Conservation (phyloP, 495 filamentous ascomycete genomes). For the Lophiotrema nucula region DNA sequence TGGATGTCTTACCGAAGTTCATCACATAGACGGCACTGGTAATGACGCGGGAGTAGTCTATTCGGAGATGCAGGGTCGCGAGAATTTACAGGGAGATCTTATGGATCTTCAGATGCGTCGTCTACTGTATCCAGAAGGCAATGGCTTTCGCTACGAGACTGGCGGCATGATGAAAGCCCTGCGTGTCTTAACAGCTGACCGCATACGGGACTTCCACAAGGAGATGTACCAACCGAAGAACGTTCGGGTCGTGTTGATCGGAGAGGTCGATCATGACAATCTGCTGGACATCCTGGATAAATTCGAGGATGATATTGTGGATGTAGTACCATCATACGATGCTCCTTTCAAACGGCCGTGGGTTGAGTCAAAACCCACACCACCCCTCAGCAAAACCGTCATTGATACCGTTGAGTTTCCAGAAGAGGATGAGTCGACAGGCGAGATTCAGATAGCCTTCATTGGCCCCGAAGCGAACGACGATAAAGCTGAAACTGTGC, state of each 20-base stretch:
- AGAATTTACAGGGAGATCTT: conserved; percentile 77
- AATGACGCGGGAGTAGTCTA: conserved; percentile 90
- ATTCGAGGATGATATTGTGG: conserved; percentile 83
- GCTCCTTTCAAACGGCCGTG: conserved; percentile 85
- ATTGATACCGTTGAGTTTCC: conserved; percentile 85
- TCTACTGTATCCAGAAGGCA: conserved; percentile 79
- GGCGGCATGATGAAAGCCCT: conserved; percentile 94
- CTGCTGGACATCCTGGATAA: conserved; percentile 76
- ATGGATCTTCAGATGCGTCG: conserved; percentile 78
- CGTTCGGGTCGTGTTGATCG: conserved; percentile 82
- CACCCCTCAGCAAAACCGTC: conserved; percentile 63
- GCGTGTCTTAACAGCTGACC: conserved; percentile 77
- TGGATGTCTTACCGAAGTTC: conserved; percentile 91
- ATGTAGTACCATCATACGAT: conserved; percentile 70
- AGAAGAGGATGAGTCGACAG: conserved; percentile 90
- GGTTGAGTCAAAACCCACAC: conserved; percentile 79
- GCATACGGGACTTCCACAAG: conserved; percentile 87
- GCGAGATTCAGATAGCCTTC: conserved; percentile 79
- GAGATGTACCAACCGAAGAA: conserved; percentile 99
- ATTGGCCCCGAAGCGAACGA: conserved; percentile 80
- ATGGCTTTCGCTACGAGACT: conserved; percentile 95
- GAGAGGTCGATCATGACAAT: conserved; percentile 80
- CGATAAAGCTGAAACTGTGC: conserved; percentile 45
- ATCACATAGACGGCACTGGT: conserved; percentile 88
- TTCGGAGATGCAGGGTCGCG: conserved; percentile 96